Percentiles rank a stretch among this genome's conserved stretches.
Evolutionary conservation across 2,329 filamentous ascomycete genomes (phyloP).

Genomic region (Allantophomopsis cytisporea): DNA sequence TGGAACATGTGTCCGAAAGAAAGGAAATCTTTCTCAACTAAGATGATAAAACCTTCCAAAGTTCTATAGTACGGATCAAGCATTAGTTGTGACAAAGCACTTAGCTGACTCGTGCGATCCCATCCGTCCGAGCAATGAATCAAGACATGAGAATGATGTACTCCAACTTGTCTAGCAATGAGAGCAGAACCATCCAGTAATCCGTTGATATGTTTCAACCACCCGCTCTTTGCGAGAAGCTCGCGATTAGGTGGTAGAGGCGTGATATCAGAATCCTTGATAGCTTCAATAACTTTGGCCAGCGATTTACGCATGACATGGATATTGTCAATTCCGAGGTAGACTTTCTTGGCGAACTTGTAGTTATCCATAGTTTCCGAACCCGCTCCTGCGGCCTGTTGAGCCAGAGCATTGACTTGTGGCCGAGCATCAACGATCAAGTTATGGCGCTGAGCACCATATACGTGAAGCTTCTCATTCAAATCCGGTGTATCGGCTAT

Average conservation of each 20-base stretch:
- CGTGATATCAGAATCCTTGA: constrained; percentile 87
- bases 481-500: constrained; percentile 44
- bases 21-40: constrained; percentile 96
- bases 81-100: constrained; percentile 82
- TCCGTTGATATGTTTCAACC: constrained; percentile 79
- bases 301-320: constrained; percentile 94
- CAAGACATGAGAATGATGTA: constrained; percentile 86
- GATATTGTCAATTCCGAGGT: constrained; percentile 94
- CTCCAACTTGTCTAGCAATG: constrained; percentile 77
- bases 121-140: constrained; percentile 98
- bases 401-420: constrained; percentile 85
- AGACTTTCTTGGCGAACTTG: constrained; percentile 79
- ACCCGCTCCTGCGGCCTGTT: constrained; percentile 84
- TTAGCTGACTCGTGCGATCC: constrained; percentile 93
- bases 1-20: constrained; percentile 98
- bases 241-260: constrained; percentile 73
- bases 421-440: constrained; percentile 93
- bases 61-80: constrained; percentile 93
- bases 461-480: constrained; percentile 52
- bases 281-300: constrained; percentile 71
- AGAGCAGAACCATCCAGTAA: constrained; percentile 74
- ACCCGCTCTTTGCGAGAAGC: constrained; percentile 68
- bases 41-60: constrained; percentile 82
- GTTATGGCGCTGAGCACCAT: constrained; percentile 87
- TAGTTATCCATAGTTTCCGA: constrained; percentile 99